Percentiles rank a stretch among this genome's conserved stretches.
These are phyloP conservation scores for Aspergillus novofumigatus DNA, from an alignment of 2,329 filamentous ascomycete species.

Conservation along the genomic window DNA sequence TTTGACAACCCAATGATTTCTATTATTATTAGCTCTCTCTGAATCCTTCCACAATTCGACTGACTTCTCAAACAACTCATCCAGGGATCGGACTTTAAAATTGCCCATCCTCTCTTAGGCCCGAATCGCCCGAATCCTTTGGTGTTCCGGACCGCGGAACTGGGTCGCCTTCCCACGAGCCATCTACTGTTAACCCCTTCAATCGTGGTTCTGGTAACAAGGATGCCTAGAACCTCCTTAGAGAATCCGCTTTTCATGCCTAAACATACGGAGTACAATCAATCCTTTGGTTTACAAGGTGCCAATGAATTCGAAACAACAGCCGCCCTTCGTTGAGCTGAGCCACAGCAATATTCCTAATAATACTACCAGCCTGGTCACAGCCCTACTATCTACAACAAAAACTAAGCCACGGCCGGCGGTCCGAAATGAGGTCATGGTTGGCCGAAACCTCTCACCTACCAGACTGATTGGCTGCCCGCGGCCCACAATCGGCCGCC, in stretches of 20 bases:
- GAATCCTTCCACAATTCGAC: neutral
- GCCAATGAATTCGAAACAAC: neutral
- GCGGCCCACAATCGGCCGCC: too few relatives aligned
- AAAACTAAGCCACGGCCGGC: neutral
- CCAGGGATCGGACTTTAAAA: neutral
- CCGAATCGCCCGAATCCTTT: too few relatives aligned
- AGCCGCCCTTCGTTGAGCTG: neutral
- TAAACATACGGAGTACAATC: neutral
- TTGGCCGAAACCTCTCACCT: neutral
- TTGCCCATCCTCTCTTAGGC: neutral
- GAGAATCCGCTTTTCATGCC: neutral
- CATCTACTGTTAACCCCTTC: neutral
- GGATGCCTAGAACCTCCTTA: neutral
- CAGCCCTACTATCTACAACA: neutral
- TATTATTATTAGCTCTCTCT: neutral
- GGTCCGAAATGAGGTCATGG: neutral
- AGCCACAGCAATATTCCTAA: neutral
- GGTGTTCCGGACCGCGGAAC: neutral
- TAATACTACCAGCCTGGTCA: neutral
- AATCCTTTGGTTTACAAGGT: too few relatives aligned
- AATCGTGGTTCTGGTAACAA: neutral
- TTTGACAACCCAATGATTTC: neutral
- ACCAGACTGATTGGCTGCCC: neutral
- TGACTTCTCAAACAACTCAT: neutral
- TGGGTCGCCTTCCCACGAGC: neutral